Percentiles rank a stretch among this genome's conserved stretches.
phyloP scores from a whole-genome alignment of 2,329 filamentous ascomycete genomes.

The Colletotrichum godetiae region DNA sequence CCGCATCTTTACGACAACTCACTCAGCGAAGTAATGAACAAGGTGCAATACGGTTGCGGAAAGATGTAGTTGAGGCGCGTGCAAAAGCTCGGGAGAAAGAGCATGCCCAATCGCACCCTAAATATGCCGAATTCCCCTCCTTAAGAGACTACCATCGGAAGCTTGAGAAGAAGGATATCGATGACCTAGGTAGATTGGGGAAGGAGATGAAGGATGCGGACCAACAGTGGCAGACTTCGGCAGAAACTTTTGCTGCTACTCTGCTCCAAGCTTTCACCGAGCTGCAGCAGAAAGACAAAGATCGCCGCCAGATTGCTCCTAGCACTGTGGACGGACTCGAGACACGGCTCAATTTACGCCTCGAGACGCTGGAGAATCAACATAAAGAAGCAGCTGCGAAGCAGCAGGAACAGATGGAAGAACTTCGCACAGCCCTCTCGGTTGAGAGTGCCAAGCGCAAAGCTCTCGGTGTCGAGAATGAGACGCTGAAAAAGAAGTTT shows the following conservation, averaged over 20 bases:
- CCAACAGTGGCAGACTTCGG: background rate
- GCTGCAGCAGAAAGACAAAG: background rate
- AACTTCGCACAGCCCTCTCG: constrained; percentile 1
- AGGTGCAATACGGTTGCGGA: constrained; percentile 10
- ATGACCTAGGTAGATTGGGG: constrained; percentile 3
- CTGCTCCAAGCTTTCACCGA: constrained; percentile 15
- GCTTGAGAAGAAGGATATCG: constrained; percentile 18
- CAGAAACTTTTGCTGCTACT: constrained; percentile 3
- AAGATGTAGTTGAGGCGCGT: constrained; percentile 7
- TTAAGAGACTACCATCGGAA: constrained; percentile 14
- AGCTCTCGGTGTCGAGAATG: constrained; percentile 14
- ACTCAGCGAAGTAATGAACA: constrained; percentile 13
- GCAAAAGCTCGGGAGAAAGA: constrained; percentile 10
- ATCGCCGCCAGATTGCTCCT: background rate
- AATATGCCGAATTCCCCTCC: constrained; percentile 27
- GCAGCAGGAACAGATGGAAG: constrained; percentile 31
- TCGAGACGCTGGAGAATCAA: constrained; percentile 25
- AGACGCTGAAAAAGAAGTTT: constrained; percentile 16
- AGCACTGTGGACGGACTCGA: background rate
- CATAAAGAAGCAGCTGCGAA: constrained; percentile 26
- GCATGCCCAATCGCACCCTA: background rate
- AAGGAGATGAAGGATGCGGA: background rate
- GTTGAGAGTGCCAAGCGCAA: constrained; percentile 7
- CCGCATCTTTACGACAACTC: background rate
- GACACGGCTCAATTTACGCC: background rate